Percentiles rank a stretch among this genome's conserved stretches.
Conservation (phyloP, 2,329 filamentous ascomycete genomes). For the Canariomyces notabilis region DNA sequence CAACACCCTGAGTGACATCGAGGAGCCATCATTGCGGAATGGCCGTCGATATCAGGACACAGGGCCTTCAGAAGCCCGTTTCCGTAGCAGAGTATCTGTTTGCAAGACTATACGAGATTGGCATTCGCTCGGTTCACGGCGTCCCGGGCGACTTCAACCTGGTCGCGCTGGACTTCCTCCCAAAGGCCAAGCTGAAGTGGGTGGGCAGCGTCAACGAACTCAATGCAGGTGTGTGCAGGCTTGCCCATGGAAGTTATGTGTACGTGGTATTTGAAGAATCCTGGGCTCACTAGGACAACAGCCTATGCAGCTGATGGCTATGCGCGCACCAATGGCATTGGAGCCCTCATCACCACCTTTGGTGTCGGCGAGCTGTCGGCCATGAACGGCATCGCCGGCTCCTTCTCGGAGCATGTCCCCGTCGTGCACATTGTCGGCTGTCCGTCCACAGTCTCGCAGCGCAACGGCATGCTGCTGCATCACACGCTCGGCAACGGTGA, state of each 20-base stretch:
- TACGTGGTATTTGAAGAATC: too few relatives aligned
- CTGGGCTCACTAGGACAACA: slow-evolving; percentile 24
- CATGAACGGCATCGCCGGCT: slow-evolving; percentile 68
- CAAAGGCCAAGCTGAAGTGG: slow-evolving; percentile 55
- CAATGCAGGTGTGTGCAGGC: slow-evolving; percentile 55
- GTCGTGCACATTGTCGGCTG: slow-evolving; percentile 63
- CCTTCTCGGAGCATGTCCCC: slow-evolving; percentile 67
- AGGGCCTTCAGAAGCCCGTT: slow-evolving; percentile 44
- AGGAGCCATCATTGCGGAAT: too few relatives aligned
- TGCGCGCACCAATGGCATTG: slow-evolving; percentile 65
- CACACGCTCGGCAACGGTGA: slow-evolving; percentile 74
- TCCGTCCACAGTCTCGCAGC: slow-evolving; percentile 45
- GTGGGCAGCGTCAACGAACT: slow-evolving; percentile 68
- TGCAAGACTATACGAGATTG: slow-evolving; percentile 57
- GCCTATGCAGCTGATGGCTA: slow-evolving; percentile 79
- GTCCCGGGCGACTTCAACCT: slow-evolving; percentile 73
- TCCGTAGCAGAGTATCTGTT: slow-evolving; percentile 63
- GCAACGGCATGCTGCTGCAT: slow-evolving; percentile 49
- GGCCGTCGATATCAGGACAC: slow-evolving; percentile 37
- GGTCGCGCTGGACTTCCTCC: slow-evolving; percentile 61
- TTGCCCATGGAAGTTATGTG: slow-evolving; percentile 1
- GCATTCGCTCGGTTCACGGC: slow-evolving; percentile 61
- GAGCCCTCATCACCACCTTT: slow-evolving; percentile 68
- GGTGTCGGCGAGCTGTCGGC: slow-evolving; percentile 71
- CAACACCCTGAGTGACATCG: too few relatives aligned